Conservation (phyloP, 768 basidiomycete species). For the Suillus weaverae region DNA sequence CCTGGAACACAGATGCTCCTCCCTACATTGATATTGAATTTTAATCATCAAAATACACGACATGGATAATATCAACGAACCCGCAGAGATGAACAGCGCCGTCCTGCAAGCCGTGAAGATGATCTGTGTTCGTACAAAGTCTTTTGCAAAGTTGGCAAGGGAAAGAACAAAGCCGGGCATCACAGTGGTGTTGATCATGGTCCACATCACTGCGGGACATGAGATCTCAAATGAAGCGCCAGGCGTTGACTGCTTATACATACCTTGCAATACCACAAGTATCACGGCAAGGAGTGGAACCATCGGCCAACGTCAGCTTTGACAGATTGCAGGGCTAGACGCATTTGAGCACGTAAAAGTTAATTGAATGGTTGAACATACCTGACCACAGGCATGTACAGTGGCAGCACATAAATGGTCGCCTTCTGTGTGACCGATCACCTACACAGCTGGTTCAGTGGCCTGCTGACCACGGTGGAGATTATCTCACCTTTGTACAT, state of each 20-base stretch:
- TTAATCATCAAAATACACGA: constrained; percentile 9
- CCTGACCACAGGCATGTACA: constrained; percentile 57
- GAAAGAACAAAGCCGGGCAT: constrained; percentile 52
- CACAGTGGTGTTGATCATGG: constrained; percentile 51
- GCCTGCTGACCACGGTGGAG: not conserved
- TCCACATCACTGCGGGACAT: constrained; percentile 37
- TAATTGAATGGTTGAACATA: constrained; percentile 11
- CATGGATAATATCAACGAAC: constrained; percentile 28
- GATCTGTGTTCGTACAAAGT: constrained; percentile 46
- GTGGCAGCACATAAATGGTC: constrained; percentile 55
- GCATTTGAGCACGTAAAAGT: not conserved
- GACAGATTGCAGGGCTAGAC: constrained; percentile 44
- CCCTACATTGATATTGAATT: constrained; percentile 31
- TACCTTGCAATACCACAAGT: constrained; percentile 48
- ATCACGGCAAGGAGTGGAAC: constrained; percentile 40
- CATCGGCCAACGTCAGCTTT: constrained; percentile 27
- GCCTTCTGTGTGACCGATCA: constrained; percentile 45
- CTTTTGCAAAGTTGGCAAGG: constrained; percentile 56
- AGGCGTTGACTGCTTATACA: not conserved
- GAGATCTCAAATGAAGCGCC: not conserved
- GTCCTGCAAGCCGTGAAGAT: constrained; percentile 50
- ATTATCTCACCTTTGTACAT: constrained; percentile 48
- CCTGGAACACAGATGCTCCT: constrained; percentile 48
- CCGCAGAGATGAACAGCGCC: constrained; percentile 55
- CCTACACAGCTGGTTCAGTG: constrained; percentile 30